Percentiles rank a stretch among this genome's conserved stretches.
Evolutionary conservation across 2,329 filamentous ascomycete genomes (phyloP).

Genomic region (Pseudogymnoascus sp.): DNA sequence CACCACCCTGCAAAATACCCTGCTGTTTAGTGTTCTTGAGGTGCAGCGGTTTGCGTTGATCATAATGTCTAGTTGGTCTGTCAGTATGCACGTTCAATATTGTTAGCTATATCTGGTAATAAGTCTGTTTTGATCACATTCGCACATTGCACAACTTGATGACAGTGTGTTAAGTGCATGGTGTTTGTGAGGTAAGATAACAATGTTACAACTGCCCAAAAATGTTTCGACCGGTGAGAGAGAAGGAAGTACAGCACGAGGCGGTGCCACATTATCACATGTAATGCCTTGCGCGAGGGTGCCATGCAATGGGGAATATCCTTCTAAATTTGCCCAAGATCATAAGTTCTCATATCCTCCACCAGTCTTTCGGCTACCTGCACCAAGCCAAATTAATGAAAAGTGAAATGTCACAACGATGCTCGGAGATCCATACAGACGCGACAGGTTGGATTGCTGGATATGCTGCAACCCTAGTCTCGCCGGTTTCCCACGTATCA

Average conservation of each 20-base stretch:
- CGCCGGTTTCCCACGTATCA: background rate
- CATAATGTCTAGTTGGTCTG: conserved; percentile 3
- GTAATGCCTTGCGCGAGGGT: background rate
- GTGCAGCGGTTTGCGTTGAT: background rate
- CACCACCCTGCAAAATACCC: conserved; percentile 5
- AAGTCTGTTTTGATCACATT: conserved; percentile 5
- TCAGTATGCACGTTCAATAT: background rate
- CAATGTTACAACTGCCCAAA: background rate
- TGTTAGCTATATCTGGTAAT: conserved; percentile 5
- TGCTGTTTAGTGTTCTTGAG: conserved; percentile 6
- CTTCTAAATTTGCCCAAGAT: background rate
- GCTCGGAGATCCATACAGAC: background rate
- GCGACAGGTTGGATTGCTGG: background rate
- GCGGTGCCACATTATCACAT: background rate
- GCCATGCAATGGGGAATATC: background rate
- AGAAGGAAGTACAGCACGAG: background rate
- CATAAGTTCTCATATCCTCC: background rate
- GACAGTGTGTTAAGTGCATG: background rate
- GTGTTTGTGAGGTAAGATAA: background rate
- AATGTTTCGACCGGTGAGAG: background rate
- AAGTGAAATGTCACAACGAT: background rate
- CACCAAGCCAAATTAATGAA: background rate
- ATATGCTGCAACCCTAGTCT: background rate
- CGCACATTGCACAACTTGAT: conserved; percentile 3
- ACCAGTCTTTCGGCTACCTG: background rate